Evolutionary conservation across 2,329 filamentous ascomycete species (phyloP), one percentile per base, ranked within the genome.

Genomic region (Colletotrichum liriopes): DNA sequence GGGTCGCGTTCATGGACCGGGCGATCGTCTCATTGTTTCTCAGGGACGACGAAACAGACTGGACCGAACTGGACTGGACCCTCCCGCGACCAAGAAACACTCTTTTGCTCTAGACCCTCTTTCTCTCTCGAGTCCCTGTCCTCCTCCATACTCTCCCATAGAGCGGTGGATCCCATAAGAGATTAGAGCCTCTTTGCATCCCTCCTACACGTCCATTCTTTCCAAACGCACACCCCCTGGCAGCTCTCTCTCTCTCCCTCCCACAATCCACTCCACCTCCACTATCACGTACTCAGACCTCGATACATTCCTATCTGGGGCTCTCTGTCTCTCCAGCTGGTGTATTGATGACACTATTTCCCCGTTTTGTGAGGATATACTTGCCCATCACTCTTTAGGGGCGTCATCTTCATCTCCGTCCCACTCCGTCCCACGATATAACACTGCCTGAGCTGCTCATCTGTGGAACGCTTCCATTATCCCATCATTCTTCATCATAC

Each of bases 391-490:
- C 54, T 73, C 56, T 54, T 55, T 54, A 62, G 72, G 72, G 72
- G 67, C 78, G 76, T 77, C 76, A 77, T 78, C 73, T 74, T 79
- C 77, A 77, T 79, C 78, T 69, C 64, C 65, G 63, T 73, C 74
- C 76, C 73, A 73, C 76, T 76, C 82, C 83, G 82, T 83, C 81
- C 77, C 73, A 76, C 76, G 76, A 76, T 84, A 84, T 84, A 84
- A 83, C 81, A 84, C 83, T 77, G 80, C 77, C 76, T 77, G 77
- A 76, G 77, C 80, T 80, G 81, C 77, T 81, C 81, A 74, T 78
- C 74, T 76, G 72, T 76, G 73, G 73, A 74, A 74, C 73, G 73
- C 45, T 74, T 45, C 64, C 52, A 72, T 72, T 47, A 74, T 67
- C 73, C 67, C 67, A 72, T 74, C 73, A 74, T 74, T 74, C 73